A percentile compares a stretch with the other conserved stretches of the same genome.
Evolutionary conservation across 805 yeast species (phyloP).

Genomic region (Komagataella ulmi): DNA sequence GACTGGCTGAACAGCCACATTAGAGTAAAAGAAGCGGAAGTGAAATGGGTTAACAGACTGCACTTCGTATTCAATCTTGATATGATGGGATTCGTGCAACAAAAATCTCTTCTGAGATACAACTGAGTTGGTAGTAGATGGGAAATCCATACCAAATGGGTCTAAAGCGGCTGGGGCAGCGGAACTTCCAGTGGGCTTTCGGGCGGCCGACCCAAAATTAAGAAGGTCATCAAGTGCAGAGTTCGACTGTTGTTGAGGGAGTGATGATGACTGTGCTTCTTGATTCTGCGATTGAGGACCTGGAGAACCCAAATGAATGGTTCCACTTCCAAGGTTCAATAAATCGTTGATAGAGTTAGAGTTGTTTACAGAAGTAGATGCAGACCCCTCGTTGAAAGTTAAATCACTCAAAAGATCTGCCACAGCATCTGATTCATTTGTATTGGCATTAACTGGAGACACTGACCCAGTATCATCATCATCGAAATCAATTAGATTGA

Average conservation of each 20-base stretch:
- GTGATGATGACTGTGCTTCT: not conserved
- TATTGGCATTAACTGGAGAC: constrained; percentile 8
- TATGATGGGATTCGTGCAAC: constrained; percentile 6
- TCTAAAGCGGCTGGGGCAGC: constrained; percentile 10
- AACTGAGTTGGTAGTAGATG: constrained; percentile 4
- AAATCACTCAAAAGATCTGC: constrained; percentile 67
- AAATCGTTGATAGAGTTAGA: constrained; percentile 1
- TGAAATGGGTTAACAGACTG: constrained; percentile 8
- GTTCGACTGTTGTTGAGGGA: not conserved
- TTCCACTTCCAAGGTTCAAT: constrained; percentile 4
- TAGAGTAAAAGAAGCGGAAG: constrained; percentile 15
- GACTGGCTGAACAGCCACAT: constrained; percentile 38
- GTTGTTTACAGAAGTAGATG: constrained; percentile 24
- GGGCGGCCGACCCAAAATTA: not conserved
- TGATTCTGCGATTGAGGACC: constrained; percentile 3
- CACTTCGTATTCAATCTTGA: constrained; percentile 14
- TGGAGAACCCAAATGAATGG: constrained; percentile 4
- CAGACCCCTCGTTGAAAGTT: constrained; percentile 12
- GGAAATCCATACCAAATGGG: constrained; percentile 21
- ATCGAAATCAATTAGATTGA: constrained; percentile 65
- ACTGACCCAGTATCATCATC: constrained; percentile 26
- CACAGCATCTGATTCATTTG: constrained; percentile 23
- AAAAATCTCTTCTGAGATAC: not conserved
- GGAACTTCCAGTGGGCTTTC: constrained; percentile 1
- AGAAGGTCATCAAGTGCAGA: not conserved